Base-by-base conservation (phyloP, 2,329 filamentous ascomycete species). In the Monosporascus sp. region DNA sequence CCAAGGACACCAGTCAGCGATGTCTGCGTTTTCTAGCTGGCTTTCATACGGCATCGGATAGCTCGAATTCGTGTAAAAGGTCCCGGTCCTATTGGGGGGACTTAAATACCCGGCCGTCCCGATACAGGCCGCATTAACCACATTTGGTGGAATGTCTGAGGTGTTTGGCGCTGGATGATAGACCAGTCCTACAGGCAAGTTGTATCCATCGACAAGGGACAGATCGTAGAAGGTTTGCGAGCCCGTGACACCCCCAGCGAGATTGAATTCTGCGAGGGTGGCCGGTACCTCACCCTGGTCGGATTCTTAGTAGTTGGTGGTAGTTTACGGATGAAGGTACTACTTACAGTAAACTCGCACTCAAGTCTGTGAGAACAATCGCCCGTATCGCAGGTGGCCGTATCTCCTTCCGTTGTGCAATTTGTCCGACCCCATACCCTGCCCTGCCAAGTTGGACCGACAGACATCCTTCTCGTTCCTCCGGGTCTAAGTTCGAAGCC, bases 371-470 rank as follows among this genome's bases (percentile, higher is more conserved):
- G 84, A 54, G 84, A 83, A 67, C 90, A 94, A 68, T 94, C 89
- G 7, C 89, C 89, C 2, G 89, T 90, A 49, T 75, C 69, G 70
- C 90, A 94, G 22, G 87, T 84, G 50, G 77, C 83, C 1, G 85
- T 87, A 48, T 83, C 78, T 17, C 75, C 75, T 60, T 86, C 83
- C 68, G 91, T 90, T 39, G 81, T 88, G 72, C 90, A 95, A 66
- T 94, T 94, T 18, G 89, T 93, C 51, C 90, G 78, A 14, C 85
- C 90, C 90, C 89, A 94, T 27, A 94, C 76, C 51, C 90, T 82
- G 9, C 90, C 90, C 66, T 89, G 85, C 90, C 89, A 95, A 60
- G 90, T 82, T 49, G 80, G 74, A 11, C 84, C 81, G 24, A 94
- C 88, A 50, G 78, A 83, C 55, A 91, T 73, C 43, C 79, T 78